These are phyloP conservation scores for Cyanodermella asteris DNA, from an alignment of 2,329 filamentous ascomycete genomes.

Conservation along the genomic window DNA sequence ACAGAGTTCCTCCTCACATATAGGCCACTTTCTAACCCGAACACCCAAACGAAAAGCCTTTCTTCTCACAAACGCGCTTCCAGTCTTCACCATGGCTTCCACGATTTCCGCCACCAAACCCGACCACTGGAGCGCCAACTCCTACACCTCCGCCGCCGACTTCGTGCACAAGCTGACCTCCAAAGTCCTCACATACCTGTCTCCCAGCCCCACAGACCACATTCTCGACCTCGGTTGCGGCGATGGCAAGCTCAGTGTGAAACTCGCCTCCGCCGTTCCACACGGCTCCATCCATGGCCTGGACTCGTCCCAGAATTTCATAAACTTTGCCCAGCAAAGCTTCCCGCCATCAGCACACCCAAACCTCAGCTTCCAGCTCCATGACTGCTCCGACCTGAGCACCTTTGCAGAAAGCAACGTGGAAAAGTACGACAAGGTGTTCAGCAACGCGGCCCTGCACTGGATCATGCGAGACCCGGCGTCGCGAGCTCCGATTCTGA, in stretches of 20 bases:
- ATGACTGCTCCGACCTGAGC: constrained; percentile 17
- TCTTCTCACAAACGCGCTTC: too few relatives aligned
- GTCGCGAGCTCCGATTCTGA: constrained; percentile 30
- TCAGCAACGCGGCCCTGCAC: constrained; percentile 45
- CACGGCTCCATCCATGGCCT: constrained; percentile 33
- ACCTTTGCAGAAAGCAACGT: too few relatives aligned
- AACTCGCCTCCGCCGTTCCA: constrained; percentile 27
- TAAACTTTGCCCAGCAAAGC: constrained; percentile 26
- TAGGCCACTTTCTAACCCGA: too few relatives aligned
- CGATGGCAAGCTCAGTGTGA: constrained; percentile 36
- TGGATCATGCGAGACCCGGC: constrained; percentile 35
- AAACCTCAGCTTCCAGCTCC: constrained; percentile 20
- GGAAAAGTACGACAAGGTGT: constrained; percentile 30
- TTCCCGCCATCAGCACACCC: constrained; percentile 16
- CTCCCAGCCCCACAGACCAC: constrained; percentile 33
- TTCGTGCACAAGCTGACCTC: constrained; percentile 42
- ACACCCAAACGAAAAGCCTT: too few relatives aligned
- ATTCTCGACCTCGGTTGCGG: constrained; percentile 44
- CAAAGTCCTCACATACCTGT: constrained; percentile 36
- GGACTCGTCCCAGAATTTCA: constrained; percentile 38
- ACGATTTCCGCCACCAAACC: too few relatives aligned
- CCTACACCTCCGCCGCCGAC: constrained; percentile 36
- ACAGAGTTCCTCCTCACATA: too few relatives aligned
- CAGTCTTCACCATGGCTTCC: too few relatives aligned
- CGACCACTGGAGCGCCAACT: constrained; percentile 7